A percentile compares a stretch with the other conserved stretches of the same genome.
Conservation (phyloP, 768 basidiomycete species). For the Paxillus rubicundulus region DNA sequence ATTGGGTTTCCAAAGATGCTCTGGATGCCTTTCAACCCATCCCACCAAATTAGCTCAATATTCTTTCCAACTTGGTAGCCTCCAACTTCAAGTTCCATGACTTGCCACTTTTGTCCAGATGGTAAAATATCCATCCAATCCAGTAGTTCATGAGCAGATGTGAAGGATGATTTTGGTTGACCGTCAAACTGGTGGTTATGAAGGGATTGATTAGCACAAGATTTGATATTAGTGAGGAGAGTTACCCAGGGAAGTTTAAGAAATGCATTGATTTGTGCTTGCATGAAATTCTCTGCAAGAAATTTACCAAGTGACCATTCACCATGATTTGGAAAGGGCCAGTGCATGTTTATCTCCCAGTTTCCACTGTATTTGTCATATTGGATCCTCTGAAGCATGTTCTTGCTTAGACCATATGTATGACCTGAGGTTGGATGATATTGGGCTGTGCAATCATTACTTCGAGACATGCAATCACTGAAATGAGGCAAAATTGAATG, state of each 20-base stretch:
- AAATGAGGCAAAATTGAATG: no score
- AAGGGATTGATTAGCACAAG: background rate
- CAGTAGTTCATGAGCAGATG: constrained; percentile 20
- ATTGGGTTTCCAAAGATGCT: background rate
- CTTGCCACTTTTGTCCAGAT: constrained; percentile 20
- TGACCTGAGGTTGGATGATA: no score
- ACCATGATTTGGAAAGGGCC: no score
- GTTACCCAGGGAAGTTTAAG: no score
- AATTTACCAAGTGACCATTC: background rate
- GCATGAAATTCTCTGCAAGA: background rate
- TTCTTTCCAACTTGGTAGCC: constrained; percentile 15
- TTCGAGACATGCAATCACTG: no score
- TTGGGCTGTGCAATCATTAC: no score
- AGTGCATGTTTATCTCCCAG: no score
- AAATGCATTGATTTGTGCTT: constrained; percentile 2
- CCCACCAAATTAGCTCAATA: constrained; percentile 22
- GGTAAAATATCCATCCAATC: constrained; percentile 18
- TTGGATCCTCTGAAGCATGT: no score
- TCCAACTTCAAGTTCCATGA: constrained; percentile 1
- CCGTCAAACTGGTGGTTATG: background rate
- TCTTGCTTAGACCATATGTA: no score
- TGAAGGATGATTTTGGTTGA: constrained; percentile 11
- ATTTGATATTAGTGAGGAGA: no score
- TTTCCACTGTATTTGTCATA: no score
- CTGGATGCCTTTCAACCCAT: constrained; percentile 21